These are phyloP conservation scores for Zychaea mexicana DNA, from an alignment of 371 early-diverging fungal genomes.

Conservation along the genomic window DNA sequence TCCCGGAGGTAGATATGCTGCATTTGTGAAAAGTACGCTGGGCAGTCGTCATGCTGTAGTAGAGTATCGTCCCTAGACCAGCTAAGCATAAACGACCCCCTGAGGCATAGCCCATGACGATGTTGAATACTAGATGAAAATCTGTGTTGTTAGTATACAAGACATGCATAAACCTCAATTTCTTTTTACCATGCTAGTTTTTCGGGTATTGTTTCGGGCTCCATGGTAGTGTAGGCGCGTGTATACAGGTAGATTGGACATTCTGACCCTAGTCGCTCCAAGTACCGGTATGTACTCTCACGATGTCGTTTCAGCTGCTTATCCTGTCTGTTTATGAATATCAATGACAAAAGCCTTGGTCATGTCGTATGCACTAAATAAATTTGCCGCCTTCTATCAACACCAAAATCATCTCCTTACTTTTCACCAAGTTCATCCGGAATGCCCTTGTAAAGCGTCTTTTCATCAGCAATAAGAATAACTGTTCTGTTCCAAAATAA, in stretches of 20 bases:
- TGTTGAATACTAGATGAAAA: constrained; percentile 15
- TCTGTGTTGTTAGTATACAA: background rate
- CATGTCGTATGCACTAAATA: too few species aligned
- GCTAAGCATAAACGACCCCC: constrained; percentile 3
- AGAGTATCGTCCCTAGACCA: background rate
- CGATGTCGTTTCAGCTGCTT: constrained; percentile 82
- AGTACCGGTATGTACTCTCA: constrained; percentile 78
- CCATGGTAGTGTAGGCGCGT: background rate
- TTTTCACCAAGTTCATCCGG: background rate
- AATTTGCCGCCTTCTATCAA: too few species aligned
- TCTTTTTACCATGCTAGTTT: constrained; percentile 14
- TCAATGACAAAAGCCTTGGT: too few species aligned
- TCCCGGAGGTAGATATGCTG: background rate
- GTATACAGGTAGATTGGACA: constrained; percentile 17
- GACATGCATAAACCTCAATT: background rate
- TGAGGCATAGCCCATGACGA: constrained; percentile 15
- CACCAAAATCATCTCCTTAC: background rate
- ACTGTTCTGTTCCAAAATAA: constrained; percentile 5
- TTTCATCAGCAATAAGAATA: constrained; percentile 14
- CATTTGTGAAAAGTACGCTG: constrained; percentile 2
- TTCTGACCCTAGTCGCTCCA: background rate
- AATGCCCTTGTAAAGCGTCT: constrained; percentile 3
- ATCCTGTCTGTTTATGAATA: constrained; percentile 87
- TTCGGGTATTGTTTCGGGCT: background rate
- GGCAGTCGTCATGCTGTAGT: background rate